Percentiles rank a stretch among this genome's conserved stretches.
Conservation (phyloP, 2,329 filamentous ascomycete genomes). For the Chalara sp. region DNA sequence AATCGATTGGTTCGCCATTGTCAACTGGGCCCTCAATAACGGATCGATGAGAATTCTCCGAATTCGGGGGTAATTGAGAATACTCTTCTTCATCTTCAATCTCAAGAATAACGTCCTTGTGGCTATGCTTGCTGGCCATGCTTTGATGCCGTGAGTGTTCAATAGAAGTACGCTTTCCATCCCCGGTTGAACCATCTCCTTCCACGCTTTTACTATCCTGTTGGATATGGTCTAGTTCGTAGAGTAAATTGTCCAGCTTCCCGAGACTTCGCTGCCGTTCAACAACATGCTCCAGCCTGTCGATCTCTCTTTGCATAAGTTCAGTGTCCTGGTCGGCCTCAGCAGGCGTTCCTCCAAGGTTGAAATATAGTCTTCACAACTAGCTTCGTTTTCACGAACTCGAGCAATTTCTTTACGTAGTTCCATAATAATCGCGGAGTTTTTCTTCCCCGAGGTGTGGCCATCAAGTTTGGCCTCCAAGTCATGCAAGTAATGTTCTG, state of each 20-base stretch:
- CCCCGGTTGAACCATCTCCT: slow-evolving; percentile 31
- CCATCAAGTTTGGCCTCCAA: slow-evolving; percentile 86
- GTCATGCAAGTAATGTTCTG: slow-evolving; percentile 87
- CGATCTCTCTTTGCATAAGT: slow-evolving; percentile 93
- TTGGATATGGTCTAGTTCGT: slow-evolving; percentile 79
- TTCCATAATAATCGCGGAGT: slow-evolving; percentile 75
- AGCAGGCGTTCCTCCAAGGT: slow-evolving; percentile 92
- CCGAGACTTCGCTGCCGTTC: slow-evolving; percentile 92
- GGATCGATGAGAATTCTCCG: slow-evolving; percentile 14
- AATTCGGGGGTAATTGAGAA: slow-evolving; percentile 2
- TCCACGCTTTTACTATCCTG: slow-evolving; percentile 44
- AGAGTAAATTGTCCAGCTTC: slow-evolving; percentile 85
- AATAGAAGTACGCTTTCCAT: slow-evolving; percentile 37
- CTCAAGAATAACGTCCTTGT: slow-evolving; percentile 49
- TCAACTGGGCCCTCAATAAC: slow-evolving; percentile 26
- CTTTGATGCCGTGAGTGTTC: slow-evolving; percentile 50
- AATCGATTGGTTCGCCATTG: slow-evolving; percentile 29
- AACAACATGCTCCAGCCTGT: slow-evolving; percentile 87
- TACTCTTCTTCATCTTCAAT: slow-evolving; percentile 27
- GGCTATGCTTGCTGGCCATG: slow-evolving; percentile 44
- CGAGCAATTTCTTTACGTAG: slow-evolving; percentile 86
- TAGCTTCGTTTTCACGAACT: slow-evolving; percentile 81
- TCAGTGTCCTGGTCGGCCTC: slow-evolving; percentile 95
- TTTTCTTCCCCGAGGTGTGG: slow-evolving; percentile 91
- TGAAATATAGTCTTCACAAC: slow-evolving; percentile 93